Percentiles rank a stretch among this genome's conserved stretches.
These are phyloP conservation scores for Wallemia ichthyophaga DNA, from an alignment of 1,284 basidiomycete species.

Conservation along the genomic window DNA sequence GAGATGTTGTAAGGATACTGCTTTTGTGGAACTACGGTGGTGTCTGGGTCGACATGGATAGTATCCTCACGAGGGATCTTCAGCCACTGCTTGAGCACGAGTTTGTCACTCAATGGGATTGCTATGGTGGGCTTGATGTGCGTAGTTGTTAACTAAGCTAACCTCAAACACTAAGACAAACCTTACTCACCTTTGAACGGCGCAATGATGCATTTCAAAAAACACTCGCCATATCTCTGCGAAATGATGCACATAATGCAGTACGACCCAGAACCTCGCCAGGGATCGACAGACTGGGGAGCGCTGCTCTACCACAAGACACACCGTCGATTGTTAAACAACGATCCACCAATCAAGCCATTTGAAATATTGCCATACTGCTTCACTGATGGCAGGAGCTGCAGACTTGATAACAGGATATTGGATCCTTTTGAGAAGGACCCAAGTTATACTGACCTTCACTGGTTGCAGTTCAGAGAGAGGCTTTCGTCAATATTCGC, in stretches of 20 bases:
- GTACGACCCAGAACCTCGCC: conserved; percentile 34
- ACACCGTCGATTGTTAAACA: conserved; percentile 45
- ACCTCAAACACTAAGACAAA: conserved; percentile 29
- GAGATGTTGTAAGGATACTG: conserved; percentile 53
- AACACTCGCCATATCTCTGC: conserved; percentile 70
- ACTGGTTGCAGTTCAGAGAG: conserved; percentile 26
- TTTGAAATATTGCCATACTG: conserved; percentile 79
- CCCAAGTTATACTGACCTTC: conserved; percentile 26
- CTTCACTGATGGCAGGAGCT: conserved; percentile 62
- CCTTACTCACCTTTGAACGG: conserved; percentile 61
- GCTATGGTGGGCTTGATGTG: conserved; percentile 40
- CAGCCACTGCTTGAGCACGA: conserved; percentile 59
- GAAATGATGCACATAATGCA: conserved; percentile 75
- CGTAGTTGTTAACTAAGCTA: background rate
- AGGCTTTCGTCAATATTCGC: conserved; percentile 43
- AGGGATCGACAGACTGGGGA: conserved; percentile 69
- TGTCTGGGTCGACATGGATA: conserved; percentile 87
- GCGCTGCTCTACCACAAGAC: conserved; percentile 60
- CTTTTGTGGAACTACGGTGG: conserved; percentile 70
- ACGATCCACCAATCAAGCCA: conserved; percentile 27
- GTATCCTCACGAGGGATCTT: conserved; percentile 51
- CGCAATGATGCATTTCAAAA: conserved; percentile 64
- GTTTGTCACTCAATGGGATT: conserved; percentile 77
- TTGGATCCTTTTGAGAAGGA: conserved; percentile 58
- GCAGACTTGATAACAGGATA: conserved; percentile 59